Evolutionary conservation across 2,329 filamentous ascomycete species (phyloP).

Genomic region (Aspergillus awamori): DNA sequence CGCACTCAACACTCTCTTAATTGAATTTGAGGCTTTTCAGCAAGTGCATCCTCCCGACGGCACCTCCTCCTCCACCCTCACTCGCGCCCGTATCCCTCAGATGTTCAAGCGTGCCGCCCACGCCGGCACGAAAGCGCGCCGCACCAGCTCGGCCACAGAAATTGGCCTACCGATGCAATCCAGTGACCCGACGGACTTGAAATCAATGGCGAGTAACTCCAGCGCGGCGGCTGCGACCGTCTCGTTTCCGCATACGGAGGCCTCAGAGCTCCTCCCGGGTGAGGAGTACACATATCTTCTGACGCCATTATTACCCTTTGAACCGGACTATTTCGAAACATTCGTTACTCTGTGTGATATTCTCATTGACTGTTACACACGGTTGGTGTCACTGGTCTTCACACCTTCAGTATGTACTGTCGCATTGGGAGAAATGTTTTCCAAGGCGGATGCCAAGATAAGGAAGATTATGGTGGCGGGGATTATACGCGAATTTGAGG

Average conservation of each 20-base stretch:
- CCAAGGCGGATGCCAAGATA: constrained; percentile 82
- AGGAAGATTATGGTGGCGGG: constrained; percentile 87
- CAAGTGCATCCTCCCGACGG: constrained; percentile 80
- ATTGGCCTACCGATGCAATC: constrained; percentile 59
- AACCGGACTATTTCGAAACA: constrained; percentile 95
- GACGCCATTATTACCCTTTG: constrained; percentile 90
- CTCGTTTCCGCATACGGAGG: constrained; percentile 52
- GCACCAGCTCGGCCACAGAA: constrained; percentile 63
- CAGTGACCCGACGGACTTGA: constrained; percentile 52
- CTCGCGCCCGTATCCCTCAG: constrained; percentile 76
- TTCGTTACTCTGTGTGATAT: constrained; percentile 96
- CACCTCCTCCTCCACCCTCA: constrained; percentile 67
- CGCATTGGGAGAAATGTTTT: constrained; percentile 78
- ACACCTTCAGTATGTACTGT: constrained; percentile 72
- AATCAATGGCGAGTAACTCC: constrained; percentile 46
- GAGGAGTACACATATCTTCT: constrained; percentile 87
- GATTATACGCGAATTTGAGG: constrained; percentile 90
- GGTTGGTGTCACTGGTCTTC: constrained; percentile 74
- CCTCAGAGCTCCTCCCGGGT: constrained; percentile 69
- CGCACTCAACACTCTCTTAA: constrained; percentile 78
- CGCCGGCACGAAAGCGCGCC: constrained; percentile 58
- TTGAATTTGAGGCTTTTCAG: constrained; percentile 94
- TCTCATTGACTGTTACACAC: constrained; percentile 86
- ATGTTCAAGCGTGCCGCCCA: constrained; percentile 73
- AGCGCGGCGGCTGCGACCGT: constrained; percentile 44